Conservation (phyloP, 129 eudicot genomes). For the Arctium minus region DNA sequence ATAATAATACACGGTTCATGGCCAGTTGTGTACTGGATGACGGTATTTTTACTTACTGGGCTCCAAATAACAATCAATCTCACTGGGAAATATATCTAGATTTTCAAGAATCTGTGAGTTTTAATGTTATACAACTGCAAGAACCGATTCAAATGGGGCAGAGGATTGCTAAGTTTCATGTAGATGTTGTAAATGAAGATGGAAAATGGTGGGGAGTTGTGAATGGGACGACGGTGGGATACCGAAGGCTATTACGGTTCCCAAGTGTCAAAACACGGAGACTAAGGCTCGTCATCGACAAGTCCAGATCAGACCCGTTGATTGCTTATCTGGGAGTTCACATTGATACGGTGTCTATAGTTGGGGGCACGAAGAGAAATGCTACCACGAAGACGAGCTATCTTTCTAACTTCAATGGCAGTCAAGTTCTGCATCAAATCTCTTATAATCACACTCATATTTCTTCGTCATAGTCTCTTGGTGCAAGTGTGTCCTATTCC, state of each 20-base stretch:
- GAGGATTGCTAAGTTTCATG: constrained; percentile 54
- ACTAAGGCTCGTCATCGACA: constrained; percentile 61
- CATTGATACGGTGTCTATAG: constrained; percentile 42
- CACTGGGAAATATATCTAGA: constrained; percentile 48
- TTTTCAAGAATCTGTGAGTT: constrained; percentile 36
- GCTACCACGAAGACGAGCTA: constrained; percentile 10
- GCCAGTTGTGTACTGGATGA: constrained; percentile 46
- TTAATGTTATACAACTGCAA: constrained; percentile 65
- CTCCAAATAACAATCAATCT: constrained; percentile 44
- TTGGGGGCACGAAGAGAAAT: constrained; percentile 11
- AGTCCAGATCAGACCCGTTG: constrained; percentile 59
- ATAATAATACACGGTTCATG: constrained; percentile 35
- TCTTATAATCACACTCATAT: constrained; percentile 22
- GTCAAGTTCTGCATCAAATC: constrained; percentile 41
- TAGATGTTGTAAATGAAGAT: constrained; percentile 38
- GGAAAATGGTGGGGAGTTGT: constrained; percentile 41
- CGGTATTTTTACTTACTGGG: constrained; percentile 69
- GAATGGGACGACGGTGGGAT: constrained; percentile 74
- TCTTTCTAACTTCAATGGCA: constrained; percentile 22
- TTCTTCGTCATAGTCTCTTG: constrained; percentile 10
- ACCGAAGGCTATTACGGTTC: constrained; percentile 53
- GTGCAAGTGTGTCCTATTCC: neutral
- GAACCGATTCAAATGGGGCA: constrained; percentile 92
- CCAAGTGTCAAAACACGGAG: constrained; percentile 33
- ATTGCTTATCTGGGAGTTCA: constrained; percentile 65